Percentiles rank a stretch among this genome's conserved stretches.
These are phyloP conservation scores for Heliamphora exappendiculata DNA, from an alignment of 148 eudicot genomes.

Conservation along the genomic window DNA sequence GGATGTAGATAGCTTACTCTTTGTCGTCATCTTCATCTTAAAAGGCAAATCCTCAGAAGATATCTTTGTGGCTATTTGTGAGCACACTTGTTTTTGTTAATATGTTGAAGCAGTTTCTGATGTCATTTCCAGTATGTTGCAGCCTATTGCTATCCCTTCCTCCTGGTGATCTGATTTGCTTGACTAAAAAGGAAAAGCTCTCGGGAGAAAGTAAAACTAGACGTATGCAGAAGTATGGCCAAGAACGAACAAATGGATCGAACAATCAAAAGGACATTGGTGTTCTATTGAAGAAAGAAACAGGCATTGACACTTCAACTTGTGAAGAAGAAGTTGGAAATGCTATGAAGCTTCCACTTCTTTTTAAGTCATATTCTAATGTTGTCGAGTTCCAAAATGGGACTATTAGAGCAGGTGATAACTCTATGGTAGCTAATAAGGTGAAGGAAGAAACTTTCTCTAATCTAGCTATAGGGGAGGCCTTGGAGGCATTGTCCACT, in stretches of 20 bases:
- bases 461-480: conserved; percentile 22
- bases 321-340: conserved; percentile 60
- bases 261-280: conserved; percentile 13
- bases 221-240: conserved; percentile 30
- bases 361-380: conserved; percentile 34
- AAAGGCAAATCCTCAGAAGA: too few relatives aligned
- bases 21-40: too few relatives aligned
- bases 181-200: conserved; percentile 39
- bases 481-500: conserved; percentile 20
- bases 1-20: too few relatives aligned
- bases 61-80: too few relatives aligned
- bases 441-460: conserved; percentile 23
- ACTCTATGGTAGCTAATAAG: conserved; percentile 7
- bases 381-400: conserved; percentile 18
- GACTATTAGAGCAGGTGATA: conserved; percentile 9
- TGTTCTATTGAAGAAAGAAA: conserved; percentile 34
- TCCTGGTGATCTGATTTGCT: conserved; percentile 39
- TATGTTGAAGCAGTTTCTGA: conserved; percentile 73
- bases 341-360: conserved; percentile 74
- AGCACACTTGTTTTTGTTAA: conserved; percentile 14
- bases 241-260: conserved; percentile 25
- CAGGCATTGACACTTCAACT: conserved; percentile 35
- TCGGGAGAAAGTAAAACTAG: conserved; percentile 25
- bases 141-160: conserved; percentile 69
- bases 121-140: conserved; percentile 46